Base-by-base conservation (phyloP, 164 flowering plant genomes). In the Euptelea pleiosperma region DNA sequence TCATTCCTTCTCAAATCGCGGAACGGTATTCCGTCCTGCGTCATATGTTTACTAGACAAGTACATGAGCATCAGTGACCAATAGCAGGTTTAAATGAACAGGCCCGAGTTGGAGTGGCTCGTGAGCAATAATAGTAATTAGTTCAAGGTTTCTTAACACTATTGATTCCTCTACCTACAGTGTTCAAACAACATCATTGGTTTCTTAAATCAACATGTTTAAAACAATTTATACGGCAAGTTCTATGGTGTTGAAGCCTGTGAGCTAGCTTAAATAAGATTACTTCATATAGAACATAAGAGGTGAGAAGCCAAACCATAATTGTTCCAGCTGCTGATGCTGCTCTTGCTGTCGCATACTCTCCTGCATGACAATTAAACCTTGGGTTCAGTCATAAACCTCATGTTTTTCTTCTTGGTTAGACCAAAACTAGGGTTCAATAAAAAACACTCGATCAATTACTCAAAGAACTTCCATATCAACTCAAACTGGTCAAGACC, bases 301-400 rank as follows among this genome's bases (percentile, higher is more conserved):
- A 35, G 16, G 6, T 9, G n/a, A 52, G 46, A 62, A 30, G 31
- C 51, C 62, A 66, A 51, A 90, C 95, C 97, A 91, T 91, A 41
- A 88, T 91, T 35, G 96, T 91, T 48, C 74, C 83, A 57, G 95
- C 95, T 12, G 96, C 79, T 11, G 96, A 80, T 67, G 97, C 82
- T 40, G 97, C 97, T 77, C 97, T 77, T 29, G 97, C 97, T 30
- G 91, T 86, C 46, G 97, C 97, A 77, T 72, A 80, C 72, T 91
- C 97, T 58, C 97, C 97, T 90, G 82, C 65, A 77, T 26, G 34
- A 55, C 35, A 11, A 35, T 58, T 15, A 43, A 25, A 67, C 12
- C n/a, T 34, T 31, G 11, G 16, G 25, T 37, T 48, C 3, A 46
- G 18, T 22, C 18, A 49, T n/a, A 47, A 1, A 37, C n/a, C 11